Evolutionary conservation across 2,329 filamentous ascomycete genomes (phyloP).

Genomic region (Penicillium thymicola): DNA sequence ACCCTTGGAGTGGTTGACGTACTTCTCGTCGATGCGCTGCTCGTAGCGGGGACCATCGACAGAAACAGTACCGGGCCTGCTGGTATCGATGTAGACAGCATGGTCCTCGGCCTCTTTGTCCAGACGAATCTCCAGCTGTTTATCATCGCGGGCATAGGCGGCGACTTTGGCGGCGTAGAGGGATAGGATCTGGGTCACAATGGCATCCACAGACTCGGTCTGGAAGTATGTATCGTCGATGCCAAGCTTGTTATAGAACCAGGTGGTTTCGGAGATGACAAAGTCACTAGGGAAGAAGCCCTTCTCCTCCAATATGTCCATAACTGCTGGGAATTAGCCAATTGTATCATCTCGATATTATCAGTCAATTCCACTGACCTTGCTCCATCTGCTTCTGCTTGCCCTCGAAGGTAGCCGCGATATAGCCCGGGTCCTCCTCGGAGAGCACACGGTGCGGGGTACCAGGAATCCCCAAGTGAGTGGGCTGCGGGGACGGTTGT

Average conservation of each 20-base stretch:
- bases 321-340: constrained; percentile 54
- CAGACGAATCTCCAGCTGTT: constrained; percentile 86
- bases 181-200: constrained; percentile 91
- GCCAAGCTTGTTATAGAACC: constrained; percentile 97
- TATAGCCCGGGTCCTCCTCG: constrained; percentile 88
- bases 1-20: constrained; percentile 74
- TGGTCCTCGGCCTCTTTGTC: constrained; percentile 95
- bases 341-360: neutral
- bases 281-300: constrained; percentile 84
- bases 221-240: constrained; percentile 99
- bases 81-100: constrained; percentile 98
- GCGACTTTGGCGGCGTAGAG: constrained; percentile 96
- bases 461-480: constrained; percentile 74
- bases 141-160: constrained; percentile 87
- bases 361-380: constrained; percentile 49
- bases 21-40: constrained; percentile 89
- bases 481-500: constrained; percentile 81
- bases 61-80: constrained; percentile 76
- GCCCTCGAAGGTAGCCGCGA: constrained; percentile 89
- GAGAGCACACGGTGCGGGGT: constrained; percentile 71
- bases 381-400: constrained; percentile 87
- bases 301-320: constrained; percentile 71
- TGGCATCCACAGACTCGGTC: constrained; percentile 79
- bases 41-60: constrained; percentile 85
- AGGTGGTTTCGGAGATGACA: constrained; percentile 79